Evolutionary conservation across 2,329 filamentous ascomycete genomes (phyloP), one percentile per base, ranked within the genome.

Genomic region (Aspergillus sp.): DNA sequence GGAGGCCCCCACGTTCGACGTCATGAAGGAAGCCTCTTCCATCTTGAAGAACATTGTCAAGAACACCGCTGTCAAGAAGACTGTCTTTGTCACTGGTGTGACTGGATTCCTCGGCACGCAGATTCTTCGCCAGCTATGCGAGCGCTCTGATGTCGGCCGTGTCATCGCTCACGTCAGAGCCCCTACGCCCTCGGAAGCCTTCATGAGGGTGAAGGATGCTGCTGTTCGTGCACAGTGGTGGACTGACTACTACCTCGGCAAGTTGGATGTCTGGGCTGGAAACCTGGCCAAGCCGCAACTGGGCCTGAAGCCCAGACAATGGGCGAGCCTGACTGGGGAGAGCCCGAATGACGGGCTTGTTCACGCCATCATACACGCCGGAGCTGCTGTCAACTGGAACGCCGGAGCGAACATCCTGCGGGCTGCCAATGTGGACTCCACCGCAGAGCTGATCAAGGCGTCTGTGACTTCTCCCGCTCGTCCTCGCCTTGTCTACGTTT

Each of bases 61-160:
- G 9, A 36, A 45, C 20, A 32, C 42, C 3, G 29, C 20, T 19
- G 16, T 44, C 16, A 31, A 46, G 47, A 56, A 56, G 50, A 59
- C 47, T 9, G 49, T 59, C n/a, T 53, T 63, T 40, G 32, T 65
- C 9, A 65, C 58, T 1, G 61, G 62, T 19, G 60, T 54, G 0
- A 62, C 51, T 34, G 62, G 61, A 14, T 64, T 59, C 49, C 48
- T 65, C 19, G 62, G 62, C 5, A 61, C 56, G 2, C 53, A 59
- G 16, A 58, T 65, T n/a, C 45, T 65, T 13, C 52, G 55, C 14
- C 52, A 63, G 29, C 50, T 65, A 7, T 53, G 45, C 20, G 42
- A 42, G 9, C 44, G 49, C 16, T 19, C 29, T 3, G 43, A 55
- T 11, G 52, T 64, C 1, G 36, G 45, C 2, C 55, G 49, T 2